Evolutionary conservation across 2,329 filamentous ascomycete species (phyloP).

Genomic region (Trichoderma asperellum): DNA sequence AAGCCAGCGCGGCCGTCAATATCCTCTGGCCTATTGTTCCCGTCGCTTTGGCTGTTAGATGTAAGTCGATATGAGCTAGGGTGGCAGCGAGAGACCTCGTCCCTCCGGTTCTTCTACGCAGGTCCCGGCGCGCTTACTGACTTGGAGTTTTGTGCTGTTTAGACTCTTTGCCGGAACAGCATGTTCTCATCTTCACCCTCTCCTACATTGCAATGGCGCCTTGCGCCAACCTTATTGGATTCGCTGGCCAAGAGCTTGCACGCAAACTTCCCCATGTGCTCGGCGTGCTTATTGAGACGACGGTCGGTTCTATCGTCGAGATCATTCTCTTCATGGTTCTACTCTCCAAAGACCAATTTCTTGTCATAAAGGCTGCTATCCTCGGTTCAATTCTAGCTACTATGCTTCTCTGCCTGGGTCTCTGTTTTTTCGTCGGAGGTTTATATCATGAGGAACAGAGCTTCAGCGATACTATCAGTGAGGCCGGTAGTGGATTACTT

Average conservation of each 20-base stretch:
- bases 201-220: conserved; percentile 55
- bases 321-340: conserved; percentile 82
- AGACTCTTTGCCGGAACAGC: background rate
- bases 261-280: conserved; percentile 67
- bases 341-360: conserved; percentile 58
- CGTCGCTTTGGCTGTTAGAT: conserved; percentile 42
- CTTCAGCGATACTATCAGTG: conserved; percentile 76
- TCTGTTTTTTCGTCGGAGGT: conserved; percentile 80
- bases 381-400: conserved; percentile 83
- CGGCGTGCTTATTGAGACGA: conserved; percentile 55
- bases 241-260: conserved; percentile 55
- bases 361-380: conserved; percentile 83
- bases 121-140: background rate
- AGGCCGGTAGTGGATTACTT: conserved; percentile 67
- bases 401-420: conserved; percentile 75
- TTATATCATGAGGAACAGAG: conserved; percentile 67
- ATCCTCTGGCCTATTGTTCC: conserved; percentile 55
- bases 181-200: conserved; percentile 51
- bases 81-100: background rate
- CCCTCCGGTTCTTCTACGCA: no score
- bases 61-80: conserved; percentile 37
- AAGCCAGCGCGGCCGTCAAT: conserved; percentile 51
- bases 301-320: conserved; percentile 71
- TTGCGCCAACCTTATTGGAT: conserved; percentile 54
- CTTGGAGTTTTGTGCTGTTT: conserved; percentile 34